Percentiles rank a stretch among this genome's conserved stretches.
Conservation (phyloP, 495 filamentous ascomycete genomes). For the Lasiosphaeris hirsuta region DNA sequence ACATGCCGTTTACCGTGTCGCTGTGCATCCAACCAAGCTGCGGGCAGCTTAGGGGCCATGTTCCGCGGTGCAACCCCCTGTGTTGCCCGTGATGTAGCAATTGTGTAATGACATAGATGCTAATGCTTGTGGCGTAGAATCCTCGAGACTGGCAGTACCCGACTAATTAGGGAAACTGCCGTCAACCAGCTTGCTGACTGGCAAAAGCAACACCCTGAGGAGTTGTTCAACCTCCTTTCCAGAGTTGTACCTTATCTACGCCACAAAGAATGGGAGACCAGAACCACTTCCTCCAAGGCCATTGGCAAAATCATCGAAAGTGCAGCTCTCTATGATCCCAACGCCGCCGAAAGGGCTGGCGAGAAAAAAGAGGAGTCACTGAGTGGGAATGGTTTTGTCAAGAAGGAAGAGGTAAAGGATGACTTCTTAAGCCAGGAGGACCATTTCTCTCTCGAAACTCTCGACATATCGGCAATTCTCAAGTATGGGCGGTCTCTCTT, state of each 20-base stretch:
- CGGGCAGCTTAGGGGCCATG: background rate
- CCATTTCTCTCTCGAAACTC: conserved; percentile 64
- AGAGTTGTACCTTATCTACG: conserved; percentile 88
- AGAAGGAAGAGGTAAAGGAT: conserved; percentile 50
- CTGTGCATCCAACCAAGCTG: background rate
- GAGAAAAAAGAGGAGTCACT: conserved; percentile 49
- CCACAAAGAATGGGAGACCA: conserved; percentile 93
- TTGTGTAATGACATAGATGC: conserved; percentile 4
- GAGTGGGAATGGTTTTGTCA: conserved; percentile 35
- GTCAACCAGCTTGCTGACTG: conserved; percentile 95
- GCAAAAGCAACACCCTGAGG: conserved; percentile 95
- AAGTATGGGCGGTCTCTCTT: conserved; percentile 77
- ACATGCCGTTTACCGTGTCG: background rate
- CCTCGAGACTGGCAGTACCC: conserved; percentile 93
- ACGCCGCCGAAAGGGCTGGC: conserved; percentile 48
- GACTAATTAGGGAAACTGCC: conserved; percentile 90
- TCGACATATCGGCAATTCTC: conserved; percentile 77
- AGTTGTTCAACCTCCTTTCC: conserved; percentile 95
- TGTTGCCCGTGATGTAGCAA: background rate
- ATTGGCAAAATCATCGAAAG: conserved; percentile 90
- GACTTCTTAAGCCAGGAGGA: conserved; percentile 44
- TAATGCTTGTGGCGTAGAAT: conserved; percentile 56
- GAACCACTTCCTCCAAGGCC: conserved; percentile 85
- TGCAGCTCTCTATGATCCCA: conserved; percentile 84
- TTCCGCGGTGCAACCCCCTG: conserved; percentile 3